Conservation (phyloP, 2,329 filamentous ascomycete species). For the Aspergillus floridensis region DNA sequence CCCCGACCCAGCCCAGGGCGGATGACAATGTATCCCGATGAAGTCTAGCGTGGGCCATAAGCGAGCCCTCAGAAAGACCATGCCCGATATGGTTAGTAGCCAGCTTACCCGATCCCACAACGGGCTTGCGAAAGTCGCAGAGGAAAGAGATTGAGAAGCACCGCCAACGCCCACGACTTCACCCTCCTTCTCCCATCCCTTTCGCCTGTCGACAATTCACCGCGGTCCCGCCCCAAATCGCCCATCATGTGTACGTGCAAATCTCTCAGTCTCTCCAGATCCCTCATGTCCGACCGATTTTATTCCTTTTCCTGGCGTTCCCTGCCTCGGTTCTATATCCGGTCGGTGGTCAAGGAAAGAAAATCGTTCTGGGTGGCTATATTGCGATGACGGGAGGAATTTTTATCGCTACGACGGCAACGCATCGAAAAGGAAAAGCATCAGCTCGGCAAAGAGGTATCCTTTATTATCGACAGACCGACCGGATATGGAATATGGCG, state of each 20-base stretch:
- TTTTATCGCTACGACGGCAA: background rate
- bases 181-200: slow-evolving; percentile 34
- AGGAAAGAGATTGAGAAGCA: slow-evolving; percentile 8
- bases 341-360: slow-evolving; percentile 2
- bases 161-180: slow-evolving; percentile 32
- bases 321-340: slow-evolving; percentile 1
- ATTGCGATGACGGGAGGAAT: background rate
- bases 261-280: slow-evolving; percentile 15
- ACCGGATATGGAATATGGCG: background rate
- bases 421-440: background rate
- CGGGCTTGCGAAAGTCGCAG: slow-evolving; percentile 33
- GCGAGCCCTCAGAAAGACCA: slow-evolving; percentile 35
- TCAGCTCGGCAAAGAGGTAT: background rate
- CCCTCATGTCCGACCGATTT: slow-evolving; percentile 7
- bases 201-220: slow-evolving; percentile 41
- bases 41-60: slow-evolving; percentile 27
- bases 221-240: slow-evolving; percentile 43
- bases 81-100: slow-evolving; percentile 30
- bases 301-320: slow-evolving; percentile 6
- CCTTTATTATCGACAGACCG: background rate
- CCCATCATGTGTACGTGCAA: slow-evolving; percentile 51
- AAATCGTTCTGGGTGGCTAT: background rate
- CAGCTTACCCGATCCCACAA: slow-evolving; percentile 43
- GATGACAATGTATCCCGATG: background rate
- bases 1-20: background rate